A percentile compares a stretch with the other conserved stretches of the same genome.
Evolutionary conservation across 1,284 basidiomycete species (phyloP).

Genomic region (Chalciporus sp.): DNA sequence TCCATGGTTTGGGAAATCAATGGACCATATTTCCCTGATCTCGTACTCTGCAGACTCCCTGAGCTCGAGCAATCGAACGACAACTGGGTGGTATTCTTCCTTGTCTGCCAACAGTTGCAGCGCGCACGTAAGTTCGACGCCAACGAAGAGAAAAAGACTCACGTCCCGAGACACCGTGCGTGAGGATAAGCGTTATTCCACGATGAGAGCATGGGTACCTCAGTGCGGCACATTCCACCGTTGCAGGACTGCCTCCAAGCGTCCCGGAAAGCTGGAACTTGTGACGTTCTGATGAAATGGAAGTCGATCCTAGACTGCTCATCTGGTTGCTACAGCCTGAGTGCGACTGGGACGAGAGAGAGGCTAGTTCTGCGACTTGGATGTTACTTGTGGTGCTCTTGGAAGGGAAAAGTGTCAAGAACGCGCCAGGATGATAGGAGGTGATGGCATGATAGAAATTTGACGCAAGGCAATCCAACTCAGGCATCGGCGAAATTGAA

Average conservation of each 20-base stretch:
- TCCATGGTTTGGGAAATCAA: slow-evolving; percentile 57
- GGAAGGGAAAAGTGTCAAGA: not conserved
- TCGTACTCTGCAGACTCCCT: slow-evolving; percentile 28
- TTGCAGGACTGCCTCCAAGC: slow-evolving; percentile 12
- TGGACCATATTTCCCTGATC: slow-evolving; percentile 54
- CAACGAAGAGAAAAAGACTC: slow-evolving; percentile 2
- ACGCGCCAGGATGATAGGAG: no score
- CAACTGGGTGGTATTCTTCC: slow-evolving; percentile 52
- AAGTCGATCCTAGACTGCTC: not conserved
- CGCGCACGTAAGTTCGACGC: not conserved
- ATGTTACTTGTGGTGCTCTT: no score
- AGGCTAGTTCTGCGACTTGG: no score
- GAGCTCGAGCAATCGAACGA: slow-evolving; percentile 41
- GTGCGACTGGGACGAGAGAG: not conserved
- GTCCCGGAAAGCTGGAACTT: slow-evolving; percentile 17
- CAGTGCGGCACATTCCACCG: slow-evolving; percentile 26
- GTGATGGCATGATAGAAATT: not conserved
- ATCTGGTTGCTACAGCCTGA: slow-evolving; percentile 6
- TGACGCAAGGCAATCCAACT: not conserved
- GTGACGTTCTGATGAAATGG: slow-evolving; percentile 23
- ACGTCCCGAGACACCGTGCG: slow-evolving; percentile 33
- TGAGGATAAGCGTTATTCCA: slow-evolving; percentile 29
- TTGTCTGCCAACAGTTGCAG: slow-evolving; percentile 41
- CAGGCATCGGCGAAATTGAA: not conserved
- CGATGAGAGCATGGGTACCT: slow-evolving; percentile 29